Percentiles rank a stretch among this genome's conserved stretches.
Conservation (phyloP, 495 filamentous ascomycete species). For the Podospora comata region DNA sequence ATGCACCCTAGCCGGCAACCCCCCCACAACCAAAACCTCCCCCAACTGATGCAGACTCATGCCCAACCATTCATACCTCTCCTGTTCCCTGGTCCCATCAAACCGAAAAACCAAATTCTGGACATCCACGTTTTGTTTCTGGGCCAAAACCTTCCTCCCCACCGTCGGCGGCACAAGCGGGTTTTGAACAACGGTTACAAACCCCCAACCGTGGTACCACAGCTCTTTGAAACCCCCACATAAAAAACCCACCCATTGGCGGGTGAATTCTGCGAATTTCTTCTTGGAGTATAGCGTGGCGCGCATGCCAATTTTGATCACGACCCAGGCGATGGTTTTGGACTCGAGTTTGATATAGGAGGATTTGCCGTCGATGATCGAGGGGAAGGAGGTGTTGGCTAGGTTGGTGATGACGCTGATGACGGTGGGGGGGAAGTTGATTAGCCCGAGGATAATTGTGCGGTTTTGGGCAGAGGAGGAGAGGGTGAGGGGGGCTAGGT, state of each 20-base stretch:
- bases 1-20: background rate
- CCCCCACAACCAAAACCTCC: background rate
- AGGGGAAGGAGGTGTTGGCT: background rate
- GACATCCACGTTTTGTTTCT: background rate
- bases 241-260: background rate
- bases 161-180: background rate
- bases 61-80: background rate
- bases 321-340: background rate
- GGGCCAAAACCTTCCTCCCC: background rate
- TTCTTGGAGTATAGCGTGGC: background rate
- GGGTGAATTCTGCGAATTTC: background rate
- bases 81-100: background rate
- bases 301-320: background rate
- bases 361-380: background rate
- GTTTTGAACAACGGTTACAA: background rate
- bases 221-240: background rate
- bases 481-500: background rate
- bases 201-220: background rate
- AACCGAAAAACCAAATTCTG: background rate
- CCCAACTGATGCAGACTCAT: background rate
- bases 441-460: background rate
- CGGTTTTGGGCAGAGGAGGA: background rate
- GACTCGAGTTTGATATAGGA: background rate
- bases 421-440: background rate
- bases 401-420: background rate